Evolutionary conservation across 2,329 filamentous ascomycete species (phyloP).

Genomic region (Xylaria polymorpha): DNA sequence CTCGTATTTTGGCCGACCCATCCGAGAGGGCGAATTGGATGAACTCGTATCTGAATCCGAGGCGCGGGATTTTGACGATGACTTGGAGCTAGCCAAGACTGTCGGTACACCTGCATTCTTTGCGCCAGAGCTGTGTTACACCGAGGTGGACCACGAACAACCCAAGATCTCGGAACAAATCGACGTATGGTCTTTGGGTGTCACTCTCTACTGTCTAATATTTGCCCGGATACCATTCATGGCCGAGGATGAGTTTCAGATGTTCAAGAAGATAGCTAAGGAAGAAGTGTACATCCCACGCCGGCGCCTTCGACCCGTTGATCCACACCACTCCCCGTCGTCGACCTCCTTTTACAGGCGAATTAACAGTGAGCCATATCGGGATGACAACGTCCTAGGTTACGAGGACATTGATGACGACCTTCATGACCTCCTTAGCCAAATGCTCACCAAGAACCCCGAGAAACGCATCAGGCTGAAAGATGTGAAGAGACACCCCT

Average conservation of each 20-base stretch:
- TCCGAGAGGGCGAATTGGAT: slow-evolving; percentile 82
- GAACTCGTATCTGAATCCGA: slow-evolving; percentile 83
- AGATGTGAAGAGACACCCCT: slow-evolving; percentile 93
- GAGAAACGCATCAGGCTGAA: slow-evolving; percentile 86
- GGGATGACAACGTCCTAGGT: slow-evolving; percentile 79
- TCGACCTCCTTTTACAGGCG: slow-evolving; percentile 67
- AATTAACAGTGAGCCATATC: slow-evolving; percentile 73
- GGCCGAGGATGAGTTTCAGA: slow-evolving; percentile 88
- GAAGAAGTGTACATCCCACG: slow-evolving; percentile 91
- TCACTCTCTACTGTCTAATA: slow-evolving; percentile 95
- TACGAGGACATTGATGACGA: slow-evolving; percentile 89
- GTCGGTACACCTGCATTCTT: slow-evolving; percentile 98
- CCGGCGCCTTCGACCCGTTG: slow-evolving; percentile 81
- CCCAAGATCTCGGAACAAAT: slow-evolving; percentile 91
- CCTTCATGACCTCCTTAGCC: slow-evolving; percentile 79
- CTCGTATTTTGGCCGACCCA: slow-evolving; percentile 92
- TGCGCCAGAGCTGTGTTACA: slow-evolving; percentile 94
- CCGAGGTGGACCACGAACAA: slow-evolving; percentile 75
- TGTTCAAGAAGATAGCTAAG: slow-evolving; percentile 92
- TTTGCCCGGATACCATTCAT: slow-evolving; percentile 94
- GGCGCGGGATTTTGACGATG: slow-evolving; percentile 87
- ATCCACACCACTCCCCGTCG: slow-evolving; percentile 67
- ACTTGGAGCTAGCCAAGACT: slow-evolving; percentile 96
- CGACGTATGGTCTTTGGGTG: slow-evolving; percentile 95
- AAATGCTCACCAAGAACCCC: slow-evolving; percentile 89